These are phyloP conservation scores for Termitomyces sp. DNA, from an alignment of 768 basidiomycete species.

Conservation along the genomic window DNA sequence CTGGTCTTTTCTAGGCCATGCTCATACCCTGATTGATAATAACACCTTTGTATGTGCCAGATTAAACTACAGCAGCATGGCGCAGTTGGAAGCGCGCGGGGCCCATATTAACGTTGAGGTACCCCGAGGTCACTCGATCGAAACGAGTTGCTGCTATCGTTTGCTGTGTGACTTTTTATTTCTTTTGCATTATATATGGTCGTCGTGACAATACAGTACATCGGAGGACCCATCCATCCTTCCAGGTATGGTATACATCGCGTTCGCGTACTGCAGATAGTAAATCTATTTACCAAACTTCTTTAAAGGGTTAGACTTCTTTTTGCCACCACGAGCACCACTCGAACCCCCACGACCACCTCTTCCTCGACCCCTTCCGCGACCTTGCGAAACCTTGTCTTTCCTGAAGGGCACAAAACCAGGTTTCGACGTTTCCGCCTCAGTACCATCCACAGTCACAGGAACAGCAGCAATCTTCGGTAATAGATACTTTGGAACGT, in stretches of 20 bases:
- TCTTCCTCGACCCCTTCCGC: constrained; percentile 51
- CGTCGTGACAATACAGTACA: too few species aligned
- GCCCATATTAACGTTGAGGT: constrained; percentile 2
- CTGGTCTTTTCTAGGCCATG: too few species aligned
- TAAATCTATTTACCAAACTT: constrained; percentile 49
- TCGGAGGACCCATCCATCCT: too few species aligned
- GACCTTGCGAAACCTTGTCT: constrained; percentile 35
- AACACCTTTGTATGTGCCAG: too few species aligned
- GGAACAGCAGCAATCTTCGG: constrained; percentile 70
- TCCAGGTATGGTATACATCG: too few species aligned
- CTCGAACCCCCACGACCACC: constrained; percentile 48
- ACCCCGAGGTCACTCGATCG: constrained; percentile 20
- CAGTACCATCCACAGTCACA: constrained; percentile 26
- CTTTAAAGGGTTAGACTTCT: constrained; percentile 78
- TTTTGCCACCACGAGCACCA: constrained; percentile 54
- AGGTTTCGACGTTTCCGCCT: constrained; percentile 23
- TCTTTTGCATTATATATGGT: too few species aligned
- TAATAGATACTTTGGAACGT: constrained; percentile 89
- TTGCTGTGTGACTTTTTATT: too few species aligned
- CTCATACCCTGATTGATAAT: too few species aligned
- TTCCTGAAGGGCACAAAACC: constrained; percentile 78
- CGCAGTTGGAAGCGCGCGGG: constrained; percentile 19
- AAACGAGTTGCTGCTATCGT: constrained; percentile 16
- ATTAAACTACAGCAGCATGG: constrained; percentile 15
- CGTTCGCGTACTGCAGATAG: too few species aligned